Evolutionary conservation across 495 filamentous ascomycete genomes (phyloP).

Genomic region (Xylaria palmicola): DNA sequence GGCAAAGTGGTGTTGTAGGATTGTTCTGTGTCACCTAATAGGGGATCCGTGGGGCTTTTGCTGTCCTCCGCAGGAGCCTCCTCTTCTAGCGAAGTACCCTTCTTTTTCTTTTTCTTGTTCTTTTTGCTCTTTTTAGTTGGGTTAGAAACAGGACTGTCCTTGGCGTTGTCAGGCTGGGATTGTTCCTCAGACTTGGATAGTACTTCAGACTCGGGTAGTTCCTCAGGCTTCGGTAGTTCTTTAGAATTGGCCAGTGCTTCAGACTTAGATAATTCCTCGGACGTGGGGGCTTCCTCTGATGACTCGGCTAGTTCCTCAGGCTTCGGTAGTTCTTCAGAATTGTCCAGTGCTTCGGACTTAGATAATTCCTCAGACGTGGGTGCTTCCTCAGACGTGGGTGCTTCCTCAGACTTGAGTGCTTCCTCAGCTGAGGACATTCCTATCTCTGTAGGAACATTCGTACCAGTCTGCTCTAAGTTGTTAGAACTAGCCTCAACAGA

Average conservation of each 20-base stretch:
- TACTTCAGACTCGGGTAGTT: no score
- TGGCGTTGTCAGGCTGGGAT: not conserved
- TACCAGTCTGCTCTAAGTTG: not conserved
- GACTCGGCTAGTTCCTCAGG: no score
- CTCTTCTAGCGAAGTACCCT: not conserved
- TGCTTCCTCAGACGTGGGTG: no score
- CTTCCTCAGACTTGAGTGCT: not conserved
- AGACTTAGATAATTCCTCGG: not conserved
- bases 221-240: not conserved
- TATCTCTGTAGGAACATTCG: not conserved
- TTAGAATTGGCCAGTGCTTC: no score
- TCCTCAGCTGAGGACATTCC: not conserved
- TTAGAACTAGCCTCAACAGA: not conserved
- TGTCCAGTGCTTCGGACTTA: no score
- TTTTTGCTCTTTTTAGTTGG: slow-evolving; percentile 32
- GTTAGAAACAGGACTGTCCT: not conserved
- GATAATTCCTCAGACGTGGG: not conserved
- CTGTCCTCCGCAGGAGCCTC: not conserved
- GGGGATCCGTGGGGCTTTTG: not conserved
- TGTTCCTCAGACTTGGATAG: not conserved
- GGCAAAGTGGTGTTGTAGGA: not conserved
- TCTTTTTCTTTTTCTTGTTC: slow-evolving; percentile 27
- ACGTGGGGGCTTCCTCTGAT: no score
- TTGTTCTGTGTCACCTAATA: not conserved
- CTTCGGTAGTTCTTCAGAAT: not conserved